Conservation (phyloP, 768 basidiomycete genomes). For the Tulasnella sp. region DNA sequence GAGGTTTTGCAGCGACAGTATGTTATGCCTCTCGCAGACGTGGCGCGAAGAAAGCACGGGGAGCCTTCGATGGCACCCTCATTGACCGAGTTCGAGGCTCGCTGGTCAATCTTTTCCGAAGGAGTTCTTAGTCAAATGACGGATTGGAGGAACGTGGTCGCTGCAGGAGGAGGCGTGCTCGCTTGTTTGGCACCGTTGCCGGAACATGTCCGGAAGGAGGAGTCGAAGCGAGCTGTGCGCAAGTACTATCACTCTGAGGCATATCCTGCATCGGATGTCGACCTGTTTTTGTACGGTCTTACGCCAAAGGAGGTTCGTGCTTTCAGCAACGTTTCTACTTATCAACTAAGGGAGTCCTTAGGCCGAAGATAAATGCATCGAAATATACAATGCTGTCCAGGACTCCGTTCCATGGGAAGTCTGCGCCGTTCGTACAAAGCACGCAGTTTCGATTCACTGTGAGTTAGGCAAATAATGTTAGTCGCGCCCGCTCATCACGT, state of each 20-base stretch:
- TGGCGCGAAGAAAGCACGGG: constrained; percentile 38
- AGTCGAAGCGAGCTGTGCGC: constrained; percentile 43
- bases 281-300: constrained; percentile 51
- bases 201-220: constrained; percentile 31
- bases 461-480: constrained; percentile 15
- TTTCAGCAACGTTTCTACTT: not conserved
- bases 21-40: constrained; percentile 41
- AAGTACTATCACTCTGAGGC: constrained; percentile 44
- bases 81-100: constrained; percentile 50
- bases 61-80: constrained; percentile 36
- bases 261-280: constrained; percentile 52
- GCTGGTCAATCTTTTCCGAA: constrained; percentile 53
- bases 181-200: constrained; percentile 45
- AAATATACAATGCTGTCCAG: constrained; percentile 51
- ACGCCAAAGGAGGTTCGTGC: constrained; percentile 38
- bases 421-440: constrained; percentile 27
- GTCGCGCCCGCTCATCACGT: not conserved
- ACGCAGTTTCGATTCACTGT: constrained; percentile 55
- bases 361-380: constrained; percentile 48
- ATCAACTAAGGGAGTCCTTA: constrained; percentile 14
- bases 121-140: constrained; percentile 44
- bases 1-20: constrained; percentile 37
- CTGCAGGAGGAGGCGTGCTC: constrained; percentile 48
- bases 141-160: constrained; percentile 53
- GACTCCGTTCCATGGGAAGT: constrained; percentile 54